Conservation (phyloP, 306 rosid genomes). For the Trifolium fragiferum region DNA sequence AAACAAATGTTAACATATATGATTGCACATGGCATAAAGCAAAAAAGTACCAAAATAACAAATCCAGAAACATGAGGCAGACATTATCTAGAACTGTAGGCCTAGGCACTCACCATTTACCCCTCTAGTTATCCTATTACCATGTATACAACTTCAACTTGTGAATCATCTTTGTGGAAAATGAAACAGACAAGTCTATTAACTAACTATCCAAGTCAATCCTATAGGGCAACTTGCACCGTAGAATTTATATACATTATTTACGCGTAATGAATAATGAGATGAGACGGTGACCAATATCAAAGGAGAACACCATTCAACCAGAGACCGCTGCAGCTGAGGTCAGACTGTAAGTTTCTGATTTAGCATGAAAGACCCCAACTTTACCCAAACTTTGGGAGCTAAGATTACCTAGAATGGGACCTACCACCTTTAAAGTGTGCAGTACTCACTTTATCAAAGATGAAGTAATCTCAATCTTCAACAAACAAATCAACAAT, state of each 20-base stretch:
- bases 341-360: conserved; percentile 9
- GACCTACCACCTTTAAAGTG: not conserved
- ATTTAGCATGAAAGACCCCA: not conserved
- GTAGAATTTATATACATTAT: not conserved
- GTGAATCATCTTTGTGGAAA: conserved; percentile 19
- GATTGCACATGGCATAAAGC: conserved; percentile 20
- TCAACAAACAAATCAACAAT: not conserved
- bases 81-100: conserved; percentile 26
- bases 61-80: conserved; percentile 4
- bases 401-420: not conserved
- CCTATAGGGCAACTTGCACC: not conserved
- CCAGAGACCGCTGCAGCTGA: conserved; percentile 18
- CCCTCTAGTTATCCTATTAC: not conserved
- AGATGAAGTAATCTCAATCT: not conserved
- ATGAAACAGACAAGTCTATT: conserved; percentile 9
- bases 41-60: not conserved
- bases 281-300: conserved; percentile 3
- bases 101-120: conserved; percentile 12
- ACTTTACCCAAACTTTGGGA: conserved; percentile 1
- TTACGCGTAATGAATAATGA: not conserved
- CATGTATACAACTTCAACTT: not conserved
- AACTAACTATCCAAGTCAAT: conserved; percentile 26
- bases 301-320: not conserved
- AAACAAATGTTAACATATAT: not conserved
- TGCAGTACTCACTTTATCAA: not conserved